Evolutionary conservation across 2,329 filamentous ascomycete genomes (phyloP).

Genomic region (Phyllosticta citribraziliensis): DNA sequence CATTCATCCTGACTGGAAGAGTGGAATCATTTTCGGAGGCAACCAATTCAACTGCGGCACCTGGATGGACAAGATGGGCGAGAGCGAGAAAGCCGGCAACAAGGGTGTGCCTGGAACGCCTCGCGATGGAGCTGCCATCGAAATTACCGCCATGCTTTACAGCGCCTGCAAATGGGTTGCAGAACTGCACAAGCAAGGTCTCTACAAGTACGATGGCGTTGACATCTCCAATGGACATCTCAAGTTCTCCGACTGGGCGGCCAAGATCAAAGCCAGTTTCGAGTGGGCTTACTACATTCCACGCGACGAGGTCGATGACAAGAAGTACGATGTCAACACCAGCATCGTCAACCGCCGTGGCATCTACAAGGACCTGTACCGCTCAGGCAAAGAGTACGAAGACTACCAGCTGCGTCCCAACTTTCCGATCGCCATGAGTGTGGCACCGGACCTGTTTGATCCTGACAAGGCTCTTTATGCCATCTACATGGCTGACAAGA

Average conservation of each 20-base stretch:
- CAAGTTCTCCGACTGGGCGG: conserved; percentile 69
- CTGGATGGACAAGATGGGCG: conserved; percentile 99
- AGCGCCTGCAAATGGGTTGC: conserved; percentile 78
- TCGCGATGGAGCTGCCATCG: conserved; percentile 86
- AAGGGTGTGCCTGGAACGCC: conserved; percentile 96
- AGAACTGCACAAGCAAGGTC: conserved; percentile 54
- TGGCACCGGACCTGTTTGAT: conserved; percentile 80
- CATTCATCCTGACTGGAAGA: conserved; percentile 83
- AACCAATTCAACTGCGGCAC: conserved; percentile 94
- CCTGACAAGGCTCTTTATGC: conserved; percentile 67
- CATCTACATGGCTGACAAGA: conserved; percentile 67
- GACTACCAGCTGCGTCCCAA: conserved; percentile 95
- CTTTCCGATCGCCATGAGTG: conserved; percentile 91
- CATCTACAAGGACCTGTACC: conserved; percentile 97
- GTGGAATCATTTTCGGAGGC: conserved; percentile 85
- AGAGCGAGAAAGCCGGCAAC: conserved; percentile 78
- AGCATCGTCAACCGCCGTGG: conserved; percentile 77
- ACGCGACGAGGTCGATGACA: conserved; percentile 56
- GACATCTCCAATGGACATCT: conserved; percentile 54
- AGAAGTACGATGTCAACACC: conserved; percentile 69
- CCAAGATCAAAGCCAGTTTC: conserved; percentile 72
- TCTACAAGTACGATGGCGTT: conserved; percentile 66
- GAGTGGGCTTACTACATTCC: conserved; percentile 90
- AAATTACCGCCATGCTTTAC: conserved; percentile 90
- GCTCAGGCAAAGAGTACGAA: conserved; percentile 88